A percentile compares a stretch with the other conserved stretches of the same genome.
These are phyloP conservation scores for Corymbia maculata DNA, from an alignment of 345 rosid genomes.

Conservation along the genomic window DNA sequence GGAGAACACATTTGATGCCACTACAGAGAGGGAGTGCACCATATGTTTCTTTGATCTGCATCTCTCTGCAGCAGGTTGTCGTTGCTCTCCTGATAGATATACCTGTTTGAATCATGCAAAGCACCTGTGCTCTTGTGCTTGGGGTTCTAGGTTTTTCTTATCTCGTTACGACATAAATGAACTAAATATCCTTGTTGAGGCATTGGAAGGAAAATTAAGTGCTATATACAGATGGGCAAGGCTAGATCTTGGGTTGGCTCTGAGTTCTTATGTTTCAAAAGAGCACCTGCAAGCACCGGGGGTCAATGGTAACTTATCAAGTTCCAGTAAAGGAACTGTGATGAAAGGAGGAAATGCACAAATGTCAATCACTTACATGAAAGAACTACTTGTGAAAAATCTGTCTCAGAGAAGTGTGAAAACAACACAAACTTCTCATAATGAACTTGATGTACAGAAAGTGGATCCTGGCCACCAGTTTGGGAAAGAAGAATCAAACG, in stretches of 20 bases:
- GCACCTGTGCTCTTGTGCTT: slow-evolving; percentile 73
- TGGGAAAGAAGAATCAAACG: slow-evolving; percentile 18
- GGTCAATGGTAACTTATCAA: slow-evolving; percentile 20
- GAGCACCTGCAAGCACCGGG: slow-evolving; percentile 21
- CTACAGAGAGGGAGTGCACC: slow-evolving; percentile 85
- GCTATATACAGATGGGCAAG: slow-evolving; percentile 98
- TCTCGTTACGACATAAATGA: slow-evolving; percentile 82
- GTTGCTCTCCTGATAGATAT: slow-evolving; percentile 82
- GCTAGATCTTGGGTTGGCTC: slow-evolving; percentile 86
- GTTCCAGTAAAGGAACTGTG: slow-evolving; percentile 21
- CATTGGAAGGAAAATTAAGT: slow-evolving; percentile 92
- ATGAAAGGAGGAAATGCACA: slow-evolving; percentile 24
- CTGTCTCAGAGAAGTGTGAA: slow-evolving; percentile 14
- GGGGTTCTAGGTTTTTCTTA: slow-evolving; percentile 62
- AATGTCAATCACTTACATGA: slow-evolving; percentile 14
- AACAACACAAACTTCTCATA: slow-evolving; percentile 10
- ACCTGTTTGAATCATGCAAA: slow-evolving; percentile 85
- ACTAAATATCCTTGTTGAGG: slow-evolving; percentile 84
- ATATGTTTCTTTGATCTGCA: slow-evolving; percentile 91
- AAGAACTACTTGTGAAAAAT: slow-evolving; percentile 28
- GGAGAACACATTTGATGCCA: slow-evolving; percentile 83
- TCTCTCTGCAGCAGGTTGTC: slow-evolving; percentile 96
- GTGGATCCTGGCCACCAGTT: slow-evolving; percentile 4
- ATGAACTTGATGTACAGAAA: slow-evolving; percentile 4
- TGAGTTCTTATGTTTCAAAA: slow-evolving; percentile 42